Evolutionary conservation across 805 yeast genomes (phyloP).

Genomic region (Candida koratica): DNA sequence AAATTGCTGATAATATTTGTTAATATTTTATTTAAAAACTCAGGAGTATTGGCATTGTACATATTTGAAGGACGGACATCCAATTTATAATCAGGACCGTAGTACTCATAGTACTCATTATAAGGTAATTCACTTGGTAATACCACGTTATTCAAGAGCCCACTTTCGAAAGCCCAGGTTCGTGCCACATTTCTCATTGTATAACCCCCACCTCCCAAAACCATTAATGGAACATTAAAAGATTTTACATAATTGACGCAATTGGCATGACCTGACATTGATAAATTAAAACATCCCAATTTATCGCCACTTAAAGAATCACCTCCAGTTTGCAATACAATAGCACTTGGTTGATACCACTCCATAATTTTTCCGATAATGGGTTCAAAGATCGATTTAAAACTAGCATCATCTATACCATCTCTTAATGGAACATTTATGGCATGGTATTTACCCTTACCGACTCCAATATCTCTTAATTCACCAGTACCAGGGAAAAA

Average conservation of each 20-base stretch:
- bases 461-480: conserved; percentile 84
- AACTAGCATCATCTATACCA: conserved; percentile 90
- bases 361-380: conserved; percentile 70
- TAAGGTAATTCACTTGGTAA: conserved; percentile 81
- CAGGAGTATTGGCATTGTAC: conserved; percentile 94
- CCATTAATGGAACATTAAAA: conserved; percentile 86
- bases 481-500: conserved; percentile 98
- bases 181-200: conserved; percentile 96
- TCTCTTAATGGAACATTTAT: conserved; percentile 91
- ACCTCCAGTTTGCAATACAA: conserved; percentile 98
- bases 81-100: conserved; percentile 93
- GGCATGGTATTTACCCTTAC: conserved; percentile 84
- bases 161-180: conserved; percentile 92
- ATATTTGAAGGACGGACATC: conserved; percentile 94
- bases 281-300: conserved; percentile 90
- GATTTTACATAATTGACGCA: conserved; percentile 85
- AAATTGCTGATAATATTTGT: conserved; percentile 72
- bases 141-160: conserved; percentile 74
- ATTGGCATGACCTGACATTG: conserved; percentile 93
- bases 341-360: conserved; percentile 92
- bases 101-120: conserved; percentile 95
- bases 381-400: conserved; percentile 85
- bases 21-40: conserved; percentile 80
- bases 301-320: conserved; percentile 95
- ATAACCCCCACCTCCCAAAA: conserved; percentile 97